phyloP scores from a whole-genome alignment of 176 grass and related monocot species.

The Eragrostis curvula region DNA sequence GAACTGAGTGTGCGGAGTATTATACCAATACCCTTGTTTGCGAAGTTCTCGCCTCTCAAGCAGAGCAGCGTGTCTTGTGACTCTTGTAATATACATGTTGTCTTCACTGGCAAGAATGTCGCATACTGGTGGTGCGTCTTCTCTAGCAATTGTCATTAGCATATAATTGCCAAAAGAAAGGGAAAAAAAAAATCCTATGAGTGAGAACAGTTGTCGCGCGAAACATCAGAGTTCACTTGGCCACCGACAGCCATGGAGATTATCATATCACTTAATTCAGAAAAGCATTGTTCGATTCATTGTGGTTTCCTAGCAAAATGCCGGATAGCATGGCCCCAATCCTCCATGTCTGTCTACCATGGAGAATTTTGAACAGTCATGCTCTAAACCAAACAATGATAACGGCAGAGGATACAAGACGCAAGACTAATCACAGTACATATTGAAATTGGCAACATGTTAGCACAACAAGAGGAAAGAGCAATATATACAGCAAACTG shows the following conservation, averaged over 20 bases:
- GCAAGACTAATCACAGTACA: not conserved
- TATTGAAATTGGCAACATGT: not conserved
- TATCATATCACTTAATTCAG: not conserved
- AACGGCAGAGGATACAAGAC: not conserved
- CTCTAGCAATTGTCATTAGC: slow-evolving; percentile 6
- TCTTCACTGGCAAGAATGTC: not conserved
- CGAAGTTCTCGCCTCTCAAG: not conserved
- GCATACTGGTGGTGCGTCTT: slow-evolving; percentile 5
- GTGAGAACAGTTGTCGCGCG: not conserved
- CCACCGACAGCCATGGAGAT: not conserved
- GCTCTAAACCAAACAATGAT: not conserved
- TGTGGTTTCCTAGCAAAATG: too few relatives aligned
- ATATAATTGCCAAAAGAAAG: not conserved
- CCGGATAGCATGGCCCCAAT: too few relatives aligned
- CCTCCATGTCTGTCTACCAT: not conserved
- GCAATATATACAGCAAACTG: not conserved
- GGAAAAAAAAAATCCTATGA: too few relatives aligned
- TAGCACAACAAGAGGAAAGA: too few relatives aligned
- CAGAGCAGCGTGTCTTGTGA: not conserved
- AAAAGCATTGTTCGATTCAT: not conserved
- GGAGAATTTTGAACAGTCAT: not conserved
- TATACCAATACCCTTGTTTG: not conserved
- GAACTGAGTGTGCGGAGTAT: not conserved
- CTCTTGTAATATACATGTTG: not conserved
- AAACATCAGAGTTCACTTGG: not conserved